A percentile compares a stretch with the other conserved stretches of the same genome.
These are phyloP conservation scores for Phanerodontia chrysosporium DNA, from an alignment of 768 basidiomycete species.

Conservation along the genomic window DNA sequence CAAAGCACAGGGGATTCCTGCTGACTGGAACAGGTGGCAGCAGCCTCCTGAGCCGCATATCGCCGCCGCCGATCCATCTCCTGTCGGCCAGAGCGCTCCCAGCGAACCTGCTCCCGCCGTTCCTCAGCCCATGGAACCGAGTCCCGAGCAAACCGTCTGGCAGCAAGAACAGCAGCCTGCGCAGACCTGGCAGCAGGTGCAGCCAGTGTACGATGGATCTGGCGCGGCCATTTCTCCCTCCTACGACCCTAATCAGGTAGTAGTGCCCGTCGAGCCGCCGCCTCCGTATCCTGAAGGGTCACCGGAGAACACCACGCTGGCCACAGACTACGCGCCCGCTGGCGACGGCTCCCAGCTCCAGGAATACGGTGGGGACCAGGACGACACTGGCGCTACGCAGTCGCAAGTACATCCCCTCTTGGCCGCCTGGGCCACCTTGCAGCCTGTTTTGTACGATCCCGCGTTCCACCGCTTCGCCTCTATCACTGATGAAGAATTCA, in stretches of 20 bases:
- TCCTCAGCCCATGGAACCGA: neutral
- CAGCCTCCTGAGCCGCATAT: neutral
- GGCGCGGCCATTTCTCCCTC: neutral
- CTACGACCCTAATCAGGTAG: neutral
- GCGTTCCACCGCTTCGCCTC: too few species aligned
- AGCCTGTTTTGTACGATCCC: too few species aligned
- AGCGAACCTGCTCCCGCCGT: neutral
- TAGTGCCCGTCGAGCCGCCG: neutral
- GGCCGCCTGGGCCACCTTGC: too few species aligned
- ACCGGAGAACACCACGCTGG: neutral
- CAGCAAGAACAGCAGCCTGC: neutral
- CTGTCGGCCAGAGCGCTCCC: neutral
- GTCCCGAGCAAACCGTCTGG: neutral
- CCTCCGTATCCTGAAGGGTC: neutral
- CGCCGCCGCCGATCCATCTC: neutral
- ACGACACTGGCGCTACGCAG: too few species aligned
- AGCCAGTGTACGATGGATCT: neutral
- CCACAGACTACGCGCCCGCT: neutral
- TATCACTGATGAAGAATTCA: too few species aligned
- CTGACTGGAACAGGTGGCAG: neutral
- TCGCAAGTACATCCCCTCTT: too few species aligned
- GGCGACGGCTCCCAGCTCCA: neutral
- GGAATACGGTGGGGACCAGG: neutral
- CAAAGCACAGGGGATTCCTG: neutral
- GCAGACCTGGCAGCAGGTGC: neutral